phyloP scores from a whole-genome alignment of 345 rosid genomes.

The Luvunga scandens region DNA sequence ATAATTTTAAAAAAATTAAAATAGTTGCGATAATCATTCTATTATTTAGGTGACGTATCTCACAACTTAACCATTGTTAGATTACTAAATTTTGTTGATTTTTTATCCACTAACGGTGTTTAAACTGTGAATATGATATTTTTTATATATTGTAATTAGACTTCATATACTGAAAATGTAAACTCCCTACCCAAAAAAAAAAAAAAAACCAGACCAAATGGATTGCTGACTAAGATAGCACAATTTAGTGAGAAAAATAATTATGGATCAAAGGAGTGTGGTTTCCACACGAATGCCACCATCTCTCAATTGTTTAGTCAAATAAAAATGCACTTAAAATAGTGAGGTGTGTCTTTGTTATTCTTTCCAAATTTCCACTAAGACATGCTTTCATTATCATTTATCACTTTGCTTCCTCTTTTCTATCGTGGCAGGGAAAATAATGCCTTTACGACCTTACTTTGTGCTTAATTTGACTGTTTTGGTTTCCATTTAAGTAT shows the following conservation, averaged over 20 bases:
- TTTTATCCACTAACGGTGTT: too few species aligned
- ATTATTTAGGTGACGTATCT: too few species aligned
- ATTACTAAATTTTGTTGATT: too few species aligned
- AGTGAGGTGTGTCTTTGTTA: background rate
- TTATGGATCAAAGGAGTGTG: slow-evolving; percentile 12
- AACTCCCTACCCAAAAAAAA: background rate
- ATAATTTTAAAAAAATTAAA: too few species aligned
- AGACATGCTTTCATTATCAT: background rate
- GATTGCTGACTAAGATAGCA: slow-evolving; percentile 15
- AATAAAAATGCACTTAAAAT: slow-evolving; percentile 1
- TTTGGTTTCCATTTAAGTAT: background rate
- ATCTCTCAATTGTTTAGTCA: background rate
- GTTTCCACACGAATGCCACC: slow-evolving; percentile 23
- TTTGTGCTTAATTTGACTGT: background rate
- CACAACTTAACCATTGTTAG: too few species aligned
- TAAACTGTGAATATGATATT: too few species aligned
- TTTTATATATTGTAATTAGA: background rate
- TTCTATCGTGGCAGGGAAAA: background rate
- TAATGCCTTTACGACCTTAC: background rate
- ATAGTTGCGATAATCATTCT: too few species aligned
- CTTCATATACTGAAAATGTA: background rate
- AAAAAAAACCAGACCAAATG: background rate
- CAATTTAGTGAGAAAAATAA: background rate
- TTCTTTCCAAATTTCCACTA: background rate
- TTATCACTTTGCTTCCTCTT: background rate